Evolutionary conservation across 805 yeast species (phyloP).

Genomic region (Phaffomyces opuntiae): DNA sequence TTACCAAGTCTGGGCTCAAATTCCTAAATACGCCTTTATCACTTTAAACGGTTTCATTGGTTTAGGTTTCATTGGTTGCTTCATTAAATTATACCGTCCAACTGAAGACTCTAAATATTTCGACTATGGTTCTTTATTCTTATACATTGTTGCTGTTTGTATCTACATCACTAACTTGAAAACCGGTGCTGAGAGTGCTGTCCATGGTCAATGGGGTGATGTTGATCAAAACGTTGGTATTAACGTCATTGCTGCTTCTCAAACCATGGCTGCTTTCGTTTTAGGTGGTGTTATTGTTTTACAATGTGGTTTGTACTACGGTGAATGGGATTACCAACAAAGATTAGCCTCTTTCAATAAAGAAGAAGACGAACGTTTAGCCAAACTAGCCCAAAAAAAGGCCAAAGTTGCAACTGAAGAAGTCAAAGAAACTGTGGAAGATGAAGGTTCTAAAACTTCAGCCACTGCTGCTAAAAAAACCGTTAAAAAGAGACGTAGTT

Average conservation of each 20-base stretch:
- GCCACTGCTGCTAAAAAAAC: constrained; percentile 1
- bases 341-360: constrained; percentile 27
- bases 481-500: constrained; percentile 10
- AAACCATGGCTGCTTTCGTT: constrained; percentile 63
- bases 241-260: constrained; percentile 87
- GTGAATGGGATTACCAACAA: constrained; percentile 49
- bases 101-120: constrained; percentile 75
- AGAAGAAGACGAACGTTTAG: constrained; percentile 23
- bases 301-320: constrained; percentile 87
- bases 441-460: constrained; percentile 2
- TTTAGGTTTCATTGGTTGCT: constrained; percentile 65
- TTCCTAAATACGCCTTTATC: constrained; percentile 53
- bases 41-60: constrained; percentile 54
- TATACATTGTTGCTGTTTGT: constrained; percentile 64
- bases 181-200: constrained; percentile 66
- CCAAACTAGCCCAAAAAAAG: not conserved
- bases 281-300: constrained; percentile 74
- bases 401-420: not conserved
- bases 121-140: constrained; percentile 82
- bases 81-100: constrained; percentile 83
- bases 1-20: constrained; percentile 64
- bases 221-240: constrained; percentile 81
- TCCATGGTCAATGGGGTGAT: constrained; percentile 86
- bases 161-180: constrained; percentile 82
- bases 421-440: not conserved